Percentiles rank a stretch among this genome's conserved stretches.
Conservation (phyloP, 2,329 filamentous ascomycete species). For the Pestalotiopsis sp. region DNA sequence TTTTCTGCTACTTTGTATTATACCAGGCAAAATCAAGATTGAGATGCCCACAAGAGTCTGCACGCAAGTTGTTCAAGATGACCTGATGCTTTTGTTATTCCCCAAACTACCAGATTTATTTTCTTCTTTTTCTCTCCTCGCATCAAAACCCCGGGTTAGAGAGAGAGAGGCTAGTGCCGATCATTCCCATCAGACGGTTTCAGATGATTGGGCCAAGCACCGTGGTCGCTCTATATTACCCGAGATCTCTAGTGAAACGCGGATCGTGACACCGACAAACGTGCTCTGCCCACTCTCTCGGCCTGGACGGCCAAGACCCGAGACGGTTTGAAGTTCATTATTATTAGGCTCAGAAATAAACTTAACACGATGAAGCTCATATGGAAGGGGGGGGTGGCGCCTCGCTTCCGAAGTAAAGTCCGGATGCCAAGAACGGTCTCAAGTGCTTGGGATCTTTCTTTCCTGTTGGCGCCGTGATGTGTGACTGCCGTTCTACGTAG, state of each 20-base stretch:
- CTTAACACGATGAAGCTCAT: not conserved
- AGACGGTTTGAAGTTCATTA: conserved; percentile 2
- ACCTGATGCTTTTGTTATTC: conserved; percentile 2
- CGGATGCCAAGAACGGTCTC: not conserved
- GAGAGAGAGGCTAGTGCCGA: conserved; percentile 5
- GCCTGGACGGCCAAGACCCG: not conserved
- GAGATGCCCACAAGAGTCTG: not conserved
- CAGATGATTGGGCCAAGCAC: conserved; percentile 10
- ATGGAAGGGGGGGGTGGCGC: not conserved
- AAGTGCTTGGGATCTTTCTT: not conserved
- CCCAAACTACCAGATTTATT: not conserved
- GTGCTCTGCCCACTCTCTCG: not conserved
- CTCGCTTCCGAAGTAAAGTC: not conserved
- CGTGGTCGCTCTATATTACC: not conserved
- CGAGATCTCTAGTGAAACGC: conserved; percentile 5
- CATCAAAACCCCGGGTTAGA: not conserved
- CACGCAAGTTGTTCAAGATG: not conserved
- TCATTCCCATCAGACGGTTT: conserved; percentile 11
- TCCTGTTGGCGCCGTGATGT: not conserved
- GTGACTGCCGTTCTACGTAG: not conserved
- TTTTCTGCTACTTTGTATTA: not conserved
- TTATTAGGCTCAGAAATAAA: not conserved
- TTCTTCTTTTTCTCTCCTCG: not conserved
- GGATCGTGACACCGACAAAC: conserved; percentile 3
- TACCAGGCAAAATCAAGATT: not conserved